phyloP scores from a whole-genome alignment of 169 alveolate genomes.

The Ichthyophthirius multifiliis region DNA sequence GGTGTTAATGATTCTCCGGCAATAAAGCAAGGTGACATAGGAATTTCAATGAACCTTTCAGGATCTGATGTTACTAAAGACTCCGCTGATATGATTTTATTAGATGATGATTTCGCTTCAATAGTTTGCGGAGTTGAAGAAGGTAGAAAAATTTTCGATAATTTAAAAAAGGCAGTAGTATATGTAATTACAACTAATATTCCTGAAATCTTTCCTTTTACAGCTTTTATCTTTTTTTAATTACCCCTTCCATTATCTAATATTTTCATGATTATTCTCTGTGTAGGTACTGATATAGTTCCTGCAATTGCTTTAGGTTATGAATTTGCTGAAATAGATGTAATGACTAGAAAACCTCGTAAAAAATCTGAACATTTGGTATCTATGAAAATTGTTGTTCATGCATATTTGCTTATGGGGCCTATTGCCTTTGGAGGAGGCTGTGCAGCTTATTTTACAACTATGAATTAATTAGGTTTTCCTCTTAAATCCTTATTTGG shows the following conservation, averaged over 20 bases:
- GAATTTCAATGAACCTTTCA: constrained; percentile 83
- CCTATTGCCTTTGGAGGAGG: constrained; percentile 63
- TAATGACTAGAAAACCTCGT: constrained; percentile 71
- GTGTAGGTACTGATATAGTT: constrained; percentile 78
- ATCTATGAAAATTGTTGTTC: constrained; percentile 61
- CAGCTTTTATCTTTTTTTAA: constrained; percentile 32
- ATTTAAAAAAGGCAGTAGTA: constrained; percentile 51
- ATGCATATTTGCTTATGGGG: constrained; percentile 76
- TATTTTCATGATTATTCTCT: constrained; percentile 67
- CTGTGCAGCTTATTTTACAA: constrained; percentile 63
- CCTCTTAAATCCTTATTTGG: background rate
- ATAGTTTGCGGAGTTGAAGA: constrained; percentile 59
- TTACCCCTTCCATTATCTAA: constrained; percentile 66
- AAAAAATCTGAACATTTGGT: constrained; percentile 64
- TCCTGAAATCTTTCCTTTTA: constrained; percentile 53
- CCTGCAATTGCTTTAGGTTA: constrained; percentile 76
- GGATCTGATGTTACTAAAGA: constrained; percentile 88
- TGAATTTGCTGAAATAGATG: constrained; percentile 75
- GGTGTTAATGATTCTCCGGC: constrained; percentile 91
- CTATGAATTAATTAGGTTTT: constrained; percentile 51
- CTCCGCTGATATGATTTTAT: constrained; percentile 87
- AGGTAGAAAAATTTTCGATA: constrained; percentile 64
- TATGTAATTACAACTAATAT: constrained; percentile 45
- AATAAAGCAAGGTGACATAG: constrained; percentile 85
- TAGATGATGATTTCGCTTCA: constrained; percentile 76